Base-by-base conservation (phyloP, 768 basidiomycete genomes). In the Russula ochroleuca region DNA sequence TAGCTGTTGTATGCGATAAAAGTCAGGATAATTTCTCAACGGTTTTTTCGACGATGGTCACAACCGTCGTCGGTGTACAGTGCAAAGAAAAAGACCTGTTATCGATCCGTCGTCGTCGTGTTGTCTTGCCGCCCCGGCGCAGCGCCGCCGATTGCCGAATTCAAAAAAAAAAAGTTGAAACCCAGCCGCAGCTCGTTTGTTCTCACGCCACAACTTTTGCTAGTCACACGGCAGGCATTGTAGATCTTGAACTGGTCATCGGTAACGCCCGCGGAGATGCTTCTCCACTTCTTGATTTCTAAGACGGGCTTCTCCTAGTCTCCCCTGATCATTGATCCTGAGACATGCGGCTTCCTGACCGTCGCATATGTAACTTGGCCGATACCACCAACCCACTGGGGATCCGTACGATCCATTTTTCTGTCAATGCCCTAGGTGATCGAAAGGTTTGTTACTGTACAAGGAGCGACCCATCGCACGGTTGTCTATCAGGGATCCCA, bases 131-230 rank as follows among this genome's bases (percentile, higher is more conserved):
- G 48, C 25, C 3, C 33, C n/a, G 28, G 21, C n/a, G 35, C 21
- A 23, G 37, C 35, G 52, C 52, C 51, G 41, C 52, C 51, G 41
- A 52, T 45, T 45, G 57, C 55, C 40, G 38, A 56, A 55, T 19
- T 15, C 23, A 19, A 19, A 15, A 14, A 41, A 48, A 43, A 21
- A 63, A 54, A 23, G 52, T 64, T 64, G 1, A 38, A 64, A 53
- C 63, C 47, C 63, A 64, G 52, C 38, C 35, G 23, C 35, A 15
- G 28, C 47, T 38, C 54, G 9, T n/a, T 40, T 2, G 0, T 57
- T 65, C 49, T 15, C 59, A 65, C 64, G 64, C 64, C 64, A 65
- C 62, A 58, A 52, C 19, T 13, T 31, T 56, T 28, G n/a, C 41
- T 10, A 31, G 41, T 57, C 55, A 57, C 54, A 28, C 9, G 3